These are phyloP conservation scores for Gaertneriomyces sp. DNA, from an alignment of 192 early-diverging fungal genomes.

Conservation along the genomic window DNA sequence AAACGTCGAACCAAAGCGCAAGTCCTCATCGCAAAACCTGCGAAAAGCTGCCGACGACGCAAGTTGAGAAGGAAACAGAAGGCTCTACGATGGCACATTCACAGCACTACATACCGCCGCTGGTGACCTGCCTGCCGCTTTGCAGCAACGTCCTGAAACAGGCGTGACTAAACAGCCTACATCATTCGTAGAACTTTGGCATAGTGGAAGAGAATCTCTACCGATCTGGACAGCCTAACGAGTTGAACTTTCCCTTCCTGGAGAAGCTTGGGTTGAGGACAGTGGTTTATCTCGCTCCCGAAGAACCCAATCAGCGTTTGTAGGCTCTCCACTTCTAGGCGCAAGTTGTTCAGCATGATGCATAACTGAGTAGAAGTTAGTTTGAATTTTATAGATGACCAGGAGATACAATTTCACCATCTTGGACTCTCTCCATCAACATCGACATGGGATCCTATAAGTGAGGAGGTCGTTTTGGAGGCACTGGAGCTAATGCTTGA, in stretches of 20 bases:
- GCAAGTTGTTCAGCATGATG: neutral
- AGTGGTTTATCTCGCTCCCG: slow-evolving; percentile 92
- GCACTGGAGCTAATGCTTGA: slow-evolving; percentile 84
- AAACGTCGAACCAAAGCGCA: no score
- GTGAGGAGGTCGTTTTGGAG: slow-evolving; percentile 92
- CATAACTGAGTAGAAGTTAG: neutral
- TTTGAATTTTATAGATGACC: slow-evolving; percentile 94
- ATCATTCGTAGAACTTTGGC: slow-evolving; percentile 70
- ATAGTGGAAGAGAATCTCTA: slow-evolving; percentile 97
- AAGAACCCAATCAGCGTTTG: slow-evolving; percentile 95
- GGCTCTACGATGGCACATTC: slow-evolving; percentile 40
- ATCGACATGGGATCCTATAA: slow-evolving; percentile 96
- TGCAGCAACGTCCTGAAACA: no score
- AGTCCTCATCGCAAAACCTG: neutral
- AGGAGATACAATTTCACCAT: slow-evolving; percentile 91
- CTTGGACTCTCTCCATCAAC: slow-evolving; percentile 77
- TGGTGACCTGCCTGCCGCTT: slow-evolving; percentile 42
- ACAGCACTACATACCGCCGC: slow-evolving; percentile 75
- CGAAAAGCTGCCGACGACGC: neutral
- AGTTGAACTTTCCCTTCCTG: slow-evolving; percentile 98
- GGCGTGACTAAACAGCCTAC: no score
- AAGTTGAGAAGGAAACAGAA: neutral
- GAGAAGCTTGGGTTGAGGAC: slow-evolving; percentile 93
- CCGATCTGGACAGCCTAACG: slow-evolving; percentile 93
- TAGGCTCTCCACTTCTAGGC: slow-evolving; percentile 34